phyloP scores from a whole-genome alignment of 2,329 filamentous ascomycete genomes.

The Pestalotiopsis sp. region DNA sequence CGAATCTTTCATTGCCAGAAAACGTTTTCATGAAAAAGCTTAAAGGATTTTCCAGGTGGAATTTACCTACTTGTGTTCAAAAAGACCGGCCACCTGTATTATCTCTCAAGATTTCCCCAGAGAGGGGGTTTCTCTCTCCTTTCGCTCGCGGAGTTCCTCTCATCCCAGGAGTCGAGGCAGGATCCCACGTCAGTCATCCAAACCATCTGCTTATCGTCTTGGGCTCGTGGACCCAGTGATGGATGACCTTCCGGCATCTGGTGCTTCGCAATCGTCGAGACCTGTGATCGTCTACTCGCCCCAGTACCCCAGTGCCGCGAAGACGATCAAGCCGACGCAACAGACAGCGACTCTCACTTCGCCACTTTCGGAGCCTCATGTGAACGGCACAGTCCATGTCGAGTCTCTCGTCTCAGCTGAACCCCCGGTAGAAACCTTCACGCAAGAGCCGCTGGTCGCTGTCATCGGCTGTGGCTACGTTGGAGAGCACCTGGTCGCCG shows the following conservation, averaged over 20 bases:
- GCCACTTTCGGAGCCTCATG: background rate
- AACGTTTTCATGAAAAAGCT: background rate
- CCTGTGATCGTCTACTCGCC: too few species aligned
- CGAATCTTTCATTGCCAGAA: background rate
- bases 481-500: slow-evolving; percentile 49
- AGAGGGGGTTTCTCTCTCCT: too few species aligned
- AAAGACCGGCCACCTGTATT: too few species aligned
- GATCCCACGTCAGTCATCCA: too few species aligned
- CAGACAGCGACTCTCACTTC: background rate
- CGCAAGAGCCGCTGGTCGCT: slow-evolving; percentile 42
- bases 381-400: background rate
- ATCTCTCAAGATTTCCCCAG: too few species aligned
- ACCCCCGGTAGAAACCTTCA: slow-evolving; percentile 3
- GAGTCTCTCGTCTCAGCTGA: background rate
- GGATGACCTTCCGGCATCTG: too few species aligned
- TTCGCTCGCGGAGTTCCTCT: too few species aligned
- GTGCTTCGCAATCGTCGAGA: too few species aligned
- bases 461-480: slow-evolving; percentile 58
- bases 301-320: background rate
- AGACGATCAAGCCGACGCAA: background rate
- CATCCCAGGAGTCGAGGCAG: too few species aligned
- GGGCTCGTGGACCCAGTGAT: too few species aligned
- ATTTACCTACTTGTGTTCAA: too few species aligned
- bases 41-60: background rate
- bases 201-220: too few species aligned